phyloP scores from a whole-genome alignment of 1,284 basidiomycete genomes.

The Cryptococcus sp. region DNA sequence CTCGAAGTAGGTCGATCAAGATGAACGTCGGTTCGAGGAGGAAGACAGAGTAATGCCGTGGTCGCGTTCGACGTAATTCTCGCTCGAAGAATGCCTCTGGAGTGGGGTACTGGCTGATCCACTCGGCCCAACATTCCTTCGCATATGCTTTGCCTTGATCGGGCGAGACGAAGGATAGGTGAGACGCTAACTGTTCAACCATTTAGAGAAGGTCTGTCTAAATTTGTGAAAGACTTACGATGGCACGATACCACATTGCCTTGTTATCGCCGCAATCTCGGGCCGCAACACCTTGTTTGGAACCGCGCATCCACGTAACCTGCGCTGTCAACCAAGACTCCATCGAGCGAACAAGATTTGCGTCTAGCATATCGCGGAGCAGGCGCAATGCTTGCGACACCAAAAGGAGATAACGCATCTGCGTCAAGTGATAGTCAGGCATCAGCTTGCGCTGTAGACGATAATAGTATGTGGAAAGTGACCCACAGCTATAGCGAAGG shows the following conservation, averaged over 20 bases:
- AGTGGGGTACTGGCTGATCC: constrained; percentile 10
- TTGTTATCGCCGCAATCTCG: constrained; percentile 31
- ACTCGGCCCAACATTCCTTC: background rate
- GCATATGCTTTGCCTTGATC: constrained; percentile 16
- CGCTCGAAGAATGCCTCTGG: constrained; percentile 23
- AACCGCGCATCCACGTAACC: constrained; percentile 30
- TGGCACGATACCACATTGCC: constrained; percentile 37
- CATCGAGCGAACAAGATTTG: constrained; percentile 9
- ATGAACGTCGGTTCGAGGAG: constrained; percentile 37
- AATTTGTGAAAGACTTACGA: constrained; percentile 22
- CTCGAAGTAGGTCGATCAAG: constrained; percentile 19
- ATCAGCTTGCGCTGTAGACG: background rate
- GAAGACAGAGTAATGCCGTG: constrained; percentile 39
- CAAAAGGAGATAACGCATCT: constrained; percentile 39
- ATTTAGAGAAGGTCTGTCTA: background rate
- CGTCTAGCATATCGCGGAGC: constrained; percentile 5
- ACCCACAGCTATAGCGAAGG: constrained; percentile 41
- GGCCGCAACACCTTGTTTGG: constrained; percentile 29
- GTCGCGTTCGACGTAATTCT: constrained; percentile 28
- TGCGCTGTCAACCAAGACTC: constrained; percentile 32
- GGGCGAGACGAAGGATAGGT: constrained; percentile 23
- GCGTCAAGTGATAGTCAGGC: constrained; percentile 2
- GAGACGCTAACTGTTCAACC: constrained; percentile 25
- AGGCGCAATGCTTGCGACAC: constrained; percentile 30
- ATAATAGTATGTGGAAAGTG: background rate